These are phyloP conservation scores for Fusarium secorum DNA, from an alignment of 2,329 filamentous ascomycete genomes.

Conservation along the genomic window DNA sequence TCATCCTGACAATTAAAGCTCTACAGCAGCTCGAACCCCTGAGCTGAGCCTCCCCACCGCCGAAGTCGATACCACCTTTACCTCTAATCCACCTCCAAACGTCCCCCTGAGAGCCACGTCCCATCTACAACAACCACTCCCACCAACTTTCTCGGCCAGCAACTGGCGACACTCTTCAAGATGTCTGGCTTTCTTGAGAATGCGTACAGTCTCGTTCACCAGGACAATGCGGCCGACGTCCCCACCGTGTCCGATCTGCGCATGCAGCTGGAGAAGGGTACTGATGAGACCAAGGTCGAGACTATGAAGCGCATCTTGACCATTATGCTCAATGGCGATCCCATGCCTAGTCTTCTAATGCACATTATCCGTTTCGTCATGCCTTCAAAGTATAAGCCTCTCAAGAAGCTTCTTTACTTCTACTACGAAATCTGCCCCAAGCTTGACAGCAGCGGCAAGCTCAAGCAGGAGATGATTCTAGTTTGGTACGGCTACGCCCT, in stretches of 20 bases:
- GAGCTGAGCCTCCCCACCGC: slow-evolving; percentile 48
- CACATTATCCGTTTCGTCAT: slow-evolving; percentile 99
- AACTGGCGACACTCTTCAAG: slow-evolving; percentile 51
- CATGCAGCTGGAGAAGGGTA: slow-evolving; percentile 92
- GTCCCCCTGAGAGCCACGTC: slow-evolving; percentile 42
- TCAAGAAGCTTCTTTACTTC: slow-evolving; percentile 99
- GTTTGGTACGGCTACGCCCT: slow-evolving; percentile 74
- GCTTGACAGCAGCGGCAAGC: slow-evolving; percentile 87
- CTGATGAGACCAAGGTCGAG: slow-evolving; percentile 89
- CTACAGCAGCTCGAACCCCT: slow-evolving; percentile 37
- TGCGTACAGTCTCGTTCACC: slow-evolving; percentile 95
- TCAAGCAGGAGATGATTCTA: slow-evolving; percentile 99
- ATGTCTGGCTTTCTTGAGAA: slow-evolving; percentile 97
- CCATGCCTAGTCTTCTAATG: slow-evolving; percentile 95
- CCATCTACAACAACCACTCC: slow-evolving; percentile 39
- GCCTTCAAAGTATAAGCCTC: slow-evolving; percentile 93
- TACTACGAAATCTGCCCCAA: slow-evolving; percentile 99
- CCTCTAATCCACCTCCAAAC: slow-evolving; percentile 38
- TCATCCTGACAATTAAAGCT: slow-evolving; percentile 38
- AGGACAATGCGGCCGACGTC: slow-evolving; percentile 95
- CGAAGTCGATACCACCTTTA: slow-evolving; percentile 40
- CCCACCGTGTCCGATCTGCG: slow-evolving; percentile 90
- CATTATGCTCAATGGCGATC: slow-evolving; percentile 97
- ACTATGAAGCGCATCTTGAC: slow-evolving; percentile 97
- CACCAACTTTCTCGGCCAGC: slow-evolving; percentile 34